Conservation (phyloP, 2,329 filamentous ascomycete genomes). For the Ophiostoma sp. region DNA sequence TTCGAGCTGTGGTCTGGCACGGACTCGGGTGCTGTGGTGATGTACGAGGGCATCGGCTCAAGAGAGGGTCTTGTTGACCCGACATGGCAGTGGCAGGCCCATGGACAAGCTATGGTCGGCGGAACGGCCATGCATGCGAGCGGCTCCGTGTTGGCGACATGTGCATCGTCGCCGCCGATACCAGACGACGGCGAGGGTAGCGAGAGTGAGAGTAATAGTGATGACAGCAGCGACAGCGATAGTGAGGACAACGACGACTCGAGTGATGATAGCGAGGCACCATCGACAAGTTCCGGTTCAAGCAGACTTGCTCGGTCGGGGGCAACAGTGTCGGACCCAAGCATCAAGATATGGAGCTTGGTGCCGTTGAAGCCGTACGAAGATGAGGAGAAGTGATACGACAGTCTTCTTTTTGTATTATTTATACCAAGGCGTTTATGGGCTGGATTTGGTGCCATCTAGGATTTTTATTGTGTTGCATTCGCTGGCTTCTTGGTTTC, state of each 20-base stretch:
- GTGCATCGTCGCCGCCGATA: constrained; percentile 51
- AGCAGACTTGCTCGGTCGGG: neutral
- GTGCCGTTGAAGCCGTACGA: neutral
- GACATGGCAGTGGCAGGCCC: constrained; percentile 53
- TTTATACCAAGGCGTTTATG: neutral
- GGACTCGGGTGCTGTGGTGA: constrained; percentile 53
- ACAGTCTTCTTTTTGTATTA: neutral
- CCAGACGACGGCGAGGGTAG: constrained; percentile 31
- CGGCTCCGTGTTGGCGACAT: constrained; percentile 58
- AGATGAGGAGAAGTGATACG: neutral
- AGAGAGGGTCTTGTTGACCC: constrained; percentile 46
- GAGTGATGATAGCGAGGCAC: neutral
- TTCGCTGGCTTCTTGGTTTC: too few species aligned
- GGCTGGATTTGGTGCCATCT: neutral
- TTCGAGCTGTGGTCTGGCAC: constrained; percentile 66
- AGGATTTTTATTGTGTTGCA: neutral
- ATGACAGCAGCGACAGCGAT: constrained; percentile 28
- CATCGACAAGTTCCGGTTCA: neutral
- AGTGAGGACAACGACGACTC: constrained; percentile 1
- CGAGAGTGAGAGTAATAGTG: constrained; percentile 23
- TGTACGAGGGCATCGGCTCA: constrained; percentile 59
- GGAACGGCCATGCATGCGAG: constrained; percentile 53
- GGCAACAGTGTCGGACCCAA: constrained; percentile 12
- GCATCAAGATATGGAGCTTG: constrained; percentile 28
- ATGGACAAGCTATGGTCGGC: constrained; percentile 48